Conservation (phyloP, 1,284 basidiomycete species). For the Cryptococcus deneoformans region DNA sequence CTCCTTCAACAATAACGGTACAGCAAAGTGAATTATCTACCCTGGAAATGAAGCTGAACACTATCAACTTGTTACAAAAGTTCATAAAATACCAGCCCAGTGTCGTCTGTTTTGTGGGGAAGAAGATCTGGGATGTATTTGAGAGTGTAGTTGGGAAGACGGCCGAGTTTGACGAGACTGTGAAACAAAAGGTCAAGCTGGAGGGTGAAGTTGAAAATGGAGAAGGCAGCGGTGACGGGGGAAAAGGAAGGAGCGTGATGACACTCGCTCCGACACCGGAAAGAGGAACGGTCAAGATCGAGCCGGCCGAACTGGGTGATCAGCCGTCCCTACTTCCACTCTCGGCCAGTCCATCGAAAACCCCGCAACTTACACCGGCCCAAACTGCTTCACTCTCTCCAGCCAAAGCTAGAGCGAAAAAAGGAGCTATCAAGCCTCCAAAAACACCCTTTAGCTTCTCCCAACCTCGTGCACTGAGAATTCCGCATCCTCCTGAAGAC, state of each 20-base stretch:
- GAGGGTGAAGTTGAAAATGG: not conserved
- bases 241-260: not conserved
- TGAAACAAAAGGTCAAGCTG: not conserved
- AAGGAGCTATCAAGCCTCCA: not conserved
- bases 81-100: slow-evolving; percentile 57
- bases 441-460: slow-evolving; percentile 28
- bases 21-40: slow-evolving; percentile 61
- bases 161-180: not conserved
- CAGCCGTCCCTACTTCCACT: not conserved
- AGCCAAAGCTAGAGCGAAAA: not conserved
- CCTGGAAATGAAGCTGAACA: slow-evolving; percentile 56
- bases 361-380: not conserved
- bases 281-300: not conserved
- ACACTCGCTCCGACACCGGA: not conserved
- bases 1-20: not conserved
- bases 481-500: slow-evolving; percentile 17
- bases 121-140: slow-evolving; percentile 63
- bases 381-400: not conserved
- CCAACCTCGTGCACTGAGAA: slow-evolving; percentile 24
- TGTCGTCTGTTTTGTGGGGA: slow-evolving; percentile 68
- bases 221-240: not conserved
- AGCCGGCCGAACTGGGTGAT: not conserved
- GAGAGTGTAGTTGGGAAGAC: slow-evolving; percentile 47
- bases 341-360: not conserved
- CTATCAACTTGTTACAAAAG: slow-evolving; percentile 59